phyloP scores from a whole-genome alignment of 371 early-diverging fungal species.

The Mortierella sp. region DNA sequence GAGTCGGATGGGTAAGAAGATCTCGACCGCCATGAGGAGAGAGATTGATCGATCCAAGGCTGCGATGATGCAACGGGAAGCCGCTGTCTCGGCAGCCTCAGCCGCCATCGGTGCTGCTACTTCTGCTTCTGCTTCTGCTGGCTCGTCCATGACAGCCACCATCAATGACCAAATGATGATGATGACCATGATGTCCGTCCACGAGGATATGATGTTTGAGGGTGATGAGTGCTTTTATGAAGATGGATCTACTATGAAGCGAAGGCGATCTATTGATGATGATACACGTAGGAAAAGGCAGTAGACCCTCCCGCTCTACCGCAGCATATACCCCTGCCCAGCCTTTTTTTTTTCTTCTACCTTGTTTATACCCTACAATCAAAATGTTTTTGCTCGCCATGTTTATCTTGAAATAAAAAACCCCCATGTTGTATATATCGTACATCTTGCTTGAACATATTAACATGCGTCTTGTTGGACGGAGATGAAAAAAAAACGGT shows the following conservation, averaged over 20 bases:
- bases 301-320: not conserved
- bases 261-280: constrained; percentile 6
- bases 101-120: not conserved
- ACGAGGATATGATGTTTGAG: constrained; percentile 7
- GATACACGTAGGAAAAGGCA: not conserved
- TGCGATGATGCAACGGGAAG: constrained; percentile 15
- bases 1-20: constrained; percentile 54
- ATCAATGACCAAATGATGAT: constrained; percentile 4
- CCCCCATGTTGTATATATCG: no score
- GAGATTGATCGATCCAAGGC: constrained; percentile 50
- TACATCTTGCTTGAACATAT: no score
- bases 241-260: constrained; percentile 19
- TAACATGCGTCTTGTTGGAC: no score
- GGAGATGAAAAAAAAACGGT: no score
- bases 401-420: not conserved
- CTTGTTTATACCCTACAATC: not conserved
- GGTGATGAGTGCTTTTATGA: constrained; percentile 3
- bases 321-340: constrained; percentile 2
- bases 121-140: not conserved
- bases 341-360: not conserved
- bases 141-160: not conserved
- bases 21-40: constrained; percentile 32
- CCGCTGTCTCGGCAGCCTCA: not conserved
- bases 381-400: no score
- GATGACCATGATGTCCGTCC: not conserved